Evolutionary conservation across 2,329 filamentous ascomycete species (phyloP).

Genomic region (Cryphonectria radicalis): DNA sequence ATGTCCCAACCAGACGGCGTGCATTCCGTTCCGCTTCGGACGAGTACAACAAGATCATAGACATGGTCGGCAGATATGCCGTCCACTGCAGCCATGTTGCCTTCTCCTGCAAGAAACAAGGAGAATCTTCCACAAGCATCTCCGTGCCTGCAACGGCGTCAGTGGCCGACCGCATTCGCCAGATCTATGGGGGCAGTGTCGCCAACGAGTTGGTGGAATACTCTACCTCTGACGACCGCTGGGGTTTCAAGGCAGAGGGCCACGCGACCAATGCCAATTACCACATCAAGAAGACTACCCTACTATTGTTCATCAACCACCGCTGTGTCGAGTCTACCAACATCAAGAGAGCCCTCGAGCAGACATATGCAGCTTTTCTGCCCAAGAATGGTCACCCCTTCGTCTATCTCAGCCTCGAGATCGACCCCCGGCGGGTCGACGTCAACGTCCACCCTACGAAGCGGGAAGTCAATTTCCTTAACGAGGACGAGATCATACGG

Average conservation of each 20-base stretch:
- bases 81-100: constrained; percentile 90
- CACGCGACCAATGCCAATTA: constrained; percentile 94
- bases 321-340: constrained; percentile 87
- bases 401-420: constrained; percentile 87
- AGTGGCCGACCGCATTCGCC: constrained; percentile 81
- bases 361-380: constrained; percentile 83
- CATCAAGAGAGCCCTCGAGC: constrained; percentile 89
- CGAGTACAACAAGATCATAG: constrained; percentile 97
- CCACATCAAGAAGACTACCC: constrained; percentile 83
- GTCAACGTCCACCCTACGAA: constrained; percentile 99
- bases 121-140: constrained; percentile 81
- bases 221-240: constrained; percentile 70
- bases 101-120: constrained; percentile 96
- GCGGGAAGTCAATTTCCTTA: constrained; percentile 93
- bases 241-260: constrained; percentile 82
- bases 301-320: constrained; percentile 96
- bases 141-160: constrained; percentile 76
- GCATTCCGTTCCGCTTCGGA: constrained; percentile 92
- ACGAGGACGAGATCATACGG: constrained; percentile 95
- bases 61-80: constrained; percentile 90
- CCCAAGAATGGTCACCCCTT: constrained; percentile 96
- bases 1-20: constrained; percentile 82
- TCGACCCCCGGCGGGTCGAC: constrained; percentile 89
- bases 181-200: constrained; percentile 82
- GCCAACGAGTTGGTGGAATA: constrained; percentile 88